Evolutionary conservation across 2,329 filamentous ascomycete genomes (phyloP), one percentile per base, ranked within the genome.

Genomic region (Neofusicoccum ribis): DNA sequence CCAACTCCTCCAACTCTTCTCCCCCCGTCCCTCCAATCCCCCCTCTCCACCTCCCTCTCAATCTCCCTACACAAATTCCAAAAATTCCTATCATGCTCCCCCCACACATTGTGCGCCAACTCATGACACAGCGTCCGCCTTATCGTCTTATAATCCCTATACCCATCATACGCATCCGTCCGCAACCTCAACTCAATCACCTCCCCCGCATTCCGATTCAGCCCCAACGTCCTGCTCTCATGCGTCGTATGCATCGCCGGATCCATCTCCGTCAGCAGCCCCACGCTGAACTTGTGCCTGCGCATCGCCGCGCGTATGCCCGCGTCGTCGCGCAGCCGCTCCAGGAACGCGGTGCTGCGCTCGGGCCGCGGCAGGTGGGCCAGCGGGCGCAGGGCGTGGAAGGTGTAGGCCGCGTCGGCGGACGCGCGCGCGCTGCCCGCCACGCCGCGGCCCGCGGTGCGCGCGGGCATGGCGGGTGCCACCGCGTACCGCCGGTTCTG

Each of bases 101-200:
- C 84, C 79, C 90, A 89, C 9, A 97, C 91, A 72, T 97, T 97
- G 78, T 99, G 95, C 69, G 93, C 90, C 17, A 99, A 83, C 81
- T 99, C 95, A 79, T 99, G 95, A 74, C 94, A 98, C 12, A 99
- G 82, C 51, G 95, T 98, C 70, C 91, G 91, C 60, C 95, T 86
- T 56, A 99, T 96, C 0, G 90, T 93, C 71, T 90, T 89, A 80
- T 98, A 99, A 75, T 97, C 92, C 43, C 95, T 83, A 73, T 97
- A 98, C 0, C 95, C 95, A 76, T 97, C 93, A 75, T 95, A 92
- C 2, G 91, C 91, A 79, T 99, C 95, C 1, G 95, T 98, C n/a
- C 95, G 84, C 41, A 99, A 80, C 0, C 95, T 84, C 67, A 99
- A 79, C 82, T 98, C 93, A 65, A 99, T 97, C 1, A 92, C 91